A percentile compares a stretch with the other conserved stretches of the same genome.
Evolutionary conservation across 2,329 filamentous ascomycete species (phyloP).

Genomic region (Penicillium sp.): DNA sequence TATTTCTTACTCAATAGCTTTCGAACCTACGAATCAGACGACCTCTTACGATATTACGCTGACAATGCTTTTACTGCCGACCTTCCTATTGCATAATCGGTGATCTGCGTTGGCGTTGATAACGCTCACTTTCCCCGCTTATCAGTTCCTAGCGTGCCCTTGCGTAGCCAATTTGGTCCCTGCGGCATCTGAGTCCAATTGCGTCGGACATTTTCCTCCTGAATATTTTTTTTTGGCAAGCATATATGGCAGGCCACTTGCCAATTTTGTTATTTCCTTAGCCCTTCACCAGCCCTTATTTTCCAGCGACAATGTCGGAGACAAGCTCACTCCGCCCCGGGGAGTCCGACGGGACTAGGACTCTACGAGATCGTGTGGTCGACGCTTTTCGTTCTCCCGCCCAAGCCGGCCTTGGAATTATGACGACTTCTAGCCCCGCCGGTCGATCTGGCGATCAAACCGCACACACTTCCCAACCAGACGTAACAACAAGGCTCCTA

Average conservation of each 20-base stretch:
- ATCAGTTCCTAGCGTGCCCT: conserved; percentile 24
- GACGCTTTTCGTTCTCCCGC: conserved; percentile 31
- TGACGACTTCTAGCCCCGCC: conserved; percentile 1
- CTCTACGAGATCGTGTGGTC: conserved; percentile 34
- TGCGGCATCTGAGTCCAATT: conserved; percentile 3
- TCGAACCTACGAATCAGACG: background rate
- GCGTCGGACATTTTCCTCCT: conserved; percentile 1
- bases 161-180: conserved; percentile 15
- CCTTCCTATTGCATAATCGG: background rate
- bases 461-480: conserved; percentile 20
- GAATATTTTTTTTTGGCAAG: conserved; percentile 7
- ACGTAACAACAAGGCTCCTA: conserved; percentile 41
- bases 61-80: background rate
- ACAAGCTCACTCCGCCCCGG: conserved; percentile 23
- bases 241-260: conserved; percentile 7
- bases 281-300: background rate
- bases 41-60: background rate
- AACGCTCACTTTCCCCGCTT: conserved; percentile 20
- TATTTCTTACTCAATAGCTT: background rate
- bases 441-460: background rate
- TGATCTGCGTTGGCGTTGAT: conserved; percentile 4
- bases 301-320: conserved; percentile 26
- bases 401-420: conserved; percentile 14
- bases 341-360: conserved; percentile 27
- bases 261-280: background rate